A percentile compares a stretch with the other conserved stretches of the same genome.
Conservation (phyloP, 768 basidiomycete genomes). For the Naganishia kalamii region DNA sequence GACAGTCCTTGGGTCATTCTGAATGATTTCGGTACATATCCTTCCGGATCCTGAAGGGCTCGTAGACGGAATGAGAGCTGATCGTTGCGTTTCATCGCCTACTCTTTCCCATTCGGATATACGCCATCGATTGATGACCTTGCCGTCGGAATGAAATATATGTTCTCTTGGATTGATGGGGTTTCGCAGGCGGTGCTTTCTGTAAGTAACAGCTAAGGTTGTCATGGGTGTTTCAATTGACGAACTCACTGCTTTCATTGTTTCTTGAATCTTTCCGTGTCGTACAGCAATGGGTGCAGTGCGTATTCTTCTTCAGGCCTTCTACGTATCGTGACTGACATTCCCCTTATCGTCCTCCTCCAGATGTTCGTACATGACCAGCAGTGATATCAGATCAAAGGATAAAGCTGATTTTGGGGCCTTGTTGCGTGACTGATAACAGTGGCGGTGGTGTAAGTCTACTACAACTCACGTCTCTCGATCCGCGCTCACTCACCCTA, state of each 20-base stretch:
- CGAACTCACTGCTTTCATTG: not conserved
- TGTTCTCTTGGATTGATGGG: not conserved
- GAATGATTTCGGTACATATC: constrained; percentile 56
- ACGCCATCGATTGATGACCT: not conserved
- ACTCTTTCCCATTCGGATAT: too few species aligned
- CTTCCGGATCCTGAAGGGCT: constrained; percentile 53
- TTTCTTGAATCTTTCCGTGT: not conserved
- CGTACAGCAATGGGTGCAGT: constrained; percentile 20
- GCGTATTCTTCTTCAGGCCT: not conserved
- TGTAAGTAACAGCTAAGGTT: not conserved
- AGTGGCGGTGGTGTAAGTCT: constrained; percentile 15
- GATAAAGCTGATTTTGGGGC: not conserved
- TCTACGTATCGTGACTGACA: not conserved
- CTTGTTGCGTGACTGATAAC: not conserved
- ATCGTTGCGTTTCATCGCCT: not conserved
- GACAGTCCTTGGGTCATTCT: constrained; percentile 93
- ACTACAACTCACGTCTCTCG: not conserved
- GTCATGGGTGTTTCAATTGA: not conserved
- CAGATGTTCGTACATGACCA: not conserved
- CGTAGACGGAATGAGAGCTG: constrained; percentile 51
- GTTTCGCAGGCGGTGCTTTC: constrained; percentile 16
- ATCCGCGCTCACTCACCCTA: not conserved
- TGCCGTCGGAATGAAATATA: not conserved
- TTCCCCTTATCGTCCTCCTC: not conserved
- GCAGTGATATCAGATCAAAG: not conserved